Conservation (phyloP, 2,329 filamentous ascomycete species). For the Pochonia chlamydosporia region DNA sequence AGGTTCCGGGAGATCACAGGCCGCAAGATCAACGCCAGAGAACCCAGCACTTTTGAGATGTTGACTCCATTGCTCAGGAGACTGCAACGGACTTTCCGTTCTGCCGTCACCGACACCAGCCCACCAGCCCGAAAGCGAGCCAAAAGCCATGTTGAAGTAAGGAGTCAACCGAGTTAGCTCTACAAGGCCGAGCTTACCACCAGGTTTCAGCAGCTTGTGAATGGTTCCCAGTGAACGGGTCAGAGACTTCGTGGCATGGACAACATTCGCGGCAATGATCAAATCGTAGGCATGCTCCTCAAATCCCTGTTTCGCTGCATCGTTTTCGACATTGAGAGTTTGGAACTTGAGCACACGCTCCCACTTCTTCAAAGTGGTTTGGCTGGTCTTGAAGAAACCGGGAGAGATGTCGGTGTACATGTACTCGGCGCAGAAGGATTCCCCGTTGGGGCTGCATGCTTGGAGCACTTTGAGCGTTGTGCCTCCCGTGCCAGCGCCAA, state of each 20-base stretch:
- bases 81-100: slow-evolving; percentile 17
- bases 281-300: slow-evolving; percentile 25
- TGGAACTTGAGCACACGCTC: slow-evolving; percentile 13
- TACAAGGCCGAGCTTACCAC: slow-evolving; percentile 21
- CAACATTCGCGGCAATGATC: slow-evolving; percentile 25
- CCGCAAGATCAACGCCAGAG: too few relatives aligned
- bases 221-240: slow-evolving; percentile 12
- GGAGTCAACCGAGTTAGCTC: slow-evolving; percentile 18
- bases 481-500: too few relatives aligned
- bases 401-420: slow-evolving; percentile 40
- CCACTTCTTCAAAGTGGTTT: slow-evolving; percentile 18
- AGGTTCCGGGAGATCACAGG: too few relatives aligned
- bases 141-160: slow-evolving; percentile 21
- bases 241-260: slow-evolving; percentile 22
- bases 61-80: slow-evolving; percentile 7
- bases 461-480: slow-evolving; percentile 32
- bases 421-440: slow-evolving; percentile 21
- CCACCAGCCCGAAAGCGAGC: slow-evolving; percentile 32
- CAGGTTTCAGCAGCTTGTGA: slow-evolving; percentile 15
- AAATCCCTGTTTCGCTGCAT: slow-evolving; percentile 27
- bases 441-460: slow-evolving; percentile 17
- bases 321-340: slow-evolving; percentile 23
- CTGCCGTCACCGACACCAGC: slow-evolving; percentile 11
- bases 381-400: slow-evolving; percentile 32
- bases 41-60: slow-evolving; percentile 4